These are phyloP conservation scores for Primulina huaijiensis DNA, from an alignment of 257 asterid species.

Conservation along the genomic window DNA sequence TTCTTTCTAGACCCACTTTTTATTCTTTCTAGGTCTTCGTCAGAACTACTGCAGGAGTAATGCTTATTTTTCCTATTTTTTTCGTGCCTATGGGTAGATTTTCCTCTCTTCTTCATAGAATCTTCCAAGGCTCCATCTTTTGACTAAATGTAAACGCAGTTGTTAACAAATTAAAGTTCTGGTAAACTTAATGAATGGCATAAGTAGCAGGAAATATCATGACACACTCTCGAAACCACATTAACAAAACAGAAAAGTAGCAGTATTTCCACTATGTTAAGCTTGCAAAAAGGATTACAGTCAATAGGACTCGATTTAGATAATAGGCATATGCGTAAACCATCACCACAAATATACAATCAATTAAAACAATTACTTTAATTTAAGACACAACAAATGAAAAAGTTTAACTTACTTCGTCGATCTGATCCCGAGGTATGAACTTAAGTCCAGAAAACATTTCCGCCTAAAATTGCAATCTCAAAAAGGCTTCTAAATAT, in stretches of 20 bases:
- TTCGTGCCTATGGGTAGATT: slow-evolving; percentile 45
- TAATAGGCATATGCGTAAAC: too few relatives aligned
- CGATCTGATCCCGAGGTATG: slow-evolving; percentile 39
- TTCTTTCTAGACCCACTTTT: slow-evolving; percentile 58
- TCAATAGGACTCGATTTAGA: too few relatives aligned
- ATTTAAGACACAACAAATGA: not conserved
- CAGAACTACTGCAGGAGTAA: slow-evolving; percentile 53
- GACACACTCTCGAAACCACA: not conserved
- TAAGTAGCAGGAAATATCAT: not conserved
- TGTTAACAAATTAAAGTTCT: not conserved
- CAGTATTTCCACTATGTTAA: not conserved
- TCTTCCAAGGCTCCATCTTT: slow-evolving; percentile 33
- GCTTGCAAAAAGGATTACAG: not conserved
- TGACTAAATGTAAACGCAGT: slow-evolving; percentile 35
- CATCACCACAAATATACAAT: too few relatives aligned
- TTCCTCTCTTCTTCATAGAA: slow-evolving; percentile 41
- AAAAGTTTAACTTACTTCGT: slow-evolving; percentile 26
- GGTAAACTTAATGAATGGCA: too few relatives aligned
- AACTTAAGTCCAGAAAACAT: slow-evolving; percentile 50
- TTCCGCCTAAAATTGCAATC: slow-evolving; percentile 12
- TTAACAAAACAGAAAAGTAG: not conserved
- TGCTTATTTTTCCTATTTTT: slow-evolving; percentile 41
- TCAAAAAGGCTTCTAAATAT: not conserved
- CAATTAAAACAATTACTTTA: not conserved
- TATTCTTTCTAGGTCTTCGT: slow-evolving; percentile 55